phyloP scores from a whole-genome alignment of 441 rosid species.

The Euphorbia corollata region DNA sequence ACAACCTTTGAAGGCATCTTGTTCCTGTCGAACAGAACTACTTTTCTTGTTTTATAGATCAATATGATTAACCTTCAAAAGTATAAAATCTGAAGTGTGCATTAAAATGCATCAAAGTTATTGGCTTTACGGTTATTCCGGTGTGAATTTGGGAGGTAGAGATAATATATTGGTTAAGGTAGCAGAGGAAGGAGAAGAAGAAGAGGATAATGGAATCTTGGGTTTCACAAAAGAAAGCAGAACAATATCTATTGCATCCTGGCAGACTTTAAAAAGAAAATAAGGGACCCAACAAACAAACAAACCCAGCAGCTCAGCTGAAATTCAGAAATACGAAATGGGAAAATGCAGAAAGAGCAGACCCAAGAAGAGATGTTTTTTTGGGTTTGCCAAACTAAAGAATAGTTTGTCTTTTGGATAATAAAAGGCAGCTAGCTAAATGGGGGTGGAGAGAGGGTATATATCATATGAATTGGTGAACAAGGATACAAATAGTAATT shows the following conservation, averaged over 20 bases:
- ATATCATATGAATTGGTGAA: neutral
- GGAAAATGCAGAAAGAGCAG: conserved; percentile 15
- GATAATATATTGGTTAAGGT: neutral
- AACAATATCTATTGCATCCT: conserved; percentile 18
- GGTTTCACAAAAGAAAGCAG: conserved; percentile 31
- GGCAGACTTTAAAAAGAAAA: neutral
- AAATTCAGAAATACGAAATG: conserved; percentile 21
- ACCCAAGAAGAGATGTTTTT: conserved; percentile 46
- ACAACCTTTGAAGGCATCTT: conserved; percentile 66
- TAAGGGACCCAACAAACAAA: no score
- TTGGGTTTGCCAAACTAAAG: conserved; percentile 32
- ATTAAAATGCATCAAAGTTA: no score
- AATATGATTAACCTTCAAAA: no score
- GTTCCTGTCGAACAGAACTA: conserved; percentile 12
- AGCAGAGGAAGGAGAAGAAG: neutral
- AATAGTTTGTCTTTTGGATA: conserved; percentile 26
- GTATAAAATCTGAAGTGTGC: no score
- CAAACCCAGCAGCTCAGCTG: conserved; percentile 24
- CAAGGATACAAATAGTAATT: neutral
- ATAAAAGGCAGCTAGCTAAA: no score
- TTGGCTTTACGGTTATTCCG: no score
- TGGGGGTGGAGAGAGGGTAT: conserved; percentile 8
- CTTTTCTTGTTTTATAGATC: no score
- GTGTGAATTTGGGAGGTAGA: no score
- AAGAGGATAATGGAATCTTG: conserved; percentile 20